phyloP scores from a whole-genome alignment of 1,139 yeast genomes.

The Lodderomyces jiufengensis region DNA sequence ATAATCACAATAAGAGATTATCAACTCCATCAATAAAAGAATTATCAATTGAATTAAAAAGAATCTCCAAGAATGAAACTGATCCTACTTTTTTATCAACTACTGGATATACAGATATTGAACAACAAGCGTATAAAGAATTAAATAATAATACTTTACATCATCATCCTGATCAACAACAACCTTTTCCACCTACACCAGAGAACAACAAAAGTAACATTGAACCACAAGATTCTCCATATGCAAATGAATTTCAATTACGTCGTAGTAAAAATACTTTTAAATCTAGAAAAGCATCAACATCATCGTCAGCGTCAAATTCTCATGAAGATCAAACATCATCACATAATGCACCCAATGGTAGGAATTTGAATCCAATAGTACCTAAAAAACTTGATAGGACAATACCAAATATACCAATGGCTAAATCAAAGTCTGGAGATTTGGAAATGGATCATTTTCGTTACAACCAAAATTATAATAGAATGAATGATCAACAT shows the following conservation, averaged over 20 bases:
- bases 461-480: conserved; percentile 4
- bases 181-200: background rate
- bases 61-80: conserved; percentile 59
- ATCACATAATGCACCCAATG: too few relatives aligned
- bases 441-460: background rate
- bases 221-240: background rate
- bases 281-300: background rate
- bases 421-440: conserved; percentile 13
- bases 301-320: background rate
- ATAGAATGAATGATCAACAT: too few relatives aligned
- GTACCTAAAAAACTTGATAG: too few relatives aligned
- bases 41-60: conserved; percentile 63
- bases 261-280: too few relatives aligned
- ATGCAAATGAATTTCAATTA: too few relatives aligned
- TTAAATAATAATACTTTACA: conserved; percentile 15
- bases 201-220: background rate
- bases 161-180: background rate
- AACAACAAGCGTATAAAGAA: conserved; percentile 44
- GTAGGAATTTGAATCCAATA: too few relatives aligned
- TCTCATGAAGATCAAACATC: background rate
- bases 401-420: conserved; percentile 17
- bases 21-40: conserved; percentile 62
- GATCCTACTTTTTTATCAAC: conserved; percentile 77
- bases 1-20: conserved; percentile 16
- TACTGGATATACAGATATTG: conserved; percentile 58